Evolutionary conservation across 2,329 filamentous ascomycete species (phyloP), one percentile per base, ranked within the genome.

Genomic region (Microsporum audouinii): DNA sequence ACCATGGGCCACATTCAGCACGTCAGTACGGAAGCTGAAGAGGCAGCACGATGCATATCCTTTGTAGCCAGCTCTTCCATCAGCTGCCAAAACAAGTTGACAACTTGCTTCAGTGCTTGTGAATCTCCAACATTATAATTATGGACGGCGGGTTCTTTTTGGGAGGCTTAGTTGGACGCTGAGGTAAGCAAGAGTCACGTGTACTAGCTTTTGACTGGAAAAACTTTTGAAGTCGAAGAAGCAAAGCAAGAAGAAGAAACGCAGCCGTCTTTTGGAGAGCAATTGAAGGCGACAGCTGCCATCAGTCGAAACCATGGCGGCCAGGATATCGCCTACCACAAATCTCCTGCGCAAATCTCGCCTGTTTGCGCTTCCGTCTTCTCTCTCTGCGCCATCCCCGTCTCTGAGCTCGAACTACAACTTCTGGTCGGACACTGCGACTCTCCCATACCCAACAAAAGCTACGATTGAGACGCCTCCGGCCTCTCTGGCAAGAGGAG

Each of bases 321-420:
- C 71, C 61, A 75, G 75, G 65, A 64, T 79, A 64, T 86, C 84
- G 63, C 84, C 84, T 38, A 82, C 84, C 59, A 82, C 83, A 60
- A 81, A 81, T 64, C 82, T 97, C 67, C 82, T 97, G 70, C 87
- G 92, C 73, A 84, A 86, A 63, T 97, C 92, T 62, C 88, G 92
- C 67, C 82, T 97, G 68, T 97, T 97, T 77, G 88, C 91, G 29
- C 80, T 97, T 61, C 91, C 92, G 12, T 81, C 84, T 62, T 84
- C 89, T 27, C 81, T 96, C 58, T 84, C 87, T 17, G 76, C 80
- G 47, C 84, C 88, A 8, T 72, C 76, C 10, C 75, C 71, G 66
- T 78, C 79, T 65, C 79, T 78, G 65, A 79, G 76, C 63, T 78
- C 76, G 51, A 76, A 69, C 67, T 75, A 73, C 47, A 76, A 75